Conservation (phyloP, 148 eudicot genomes). For the Heliosperma pusillum region DNA sequence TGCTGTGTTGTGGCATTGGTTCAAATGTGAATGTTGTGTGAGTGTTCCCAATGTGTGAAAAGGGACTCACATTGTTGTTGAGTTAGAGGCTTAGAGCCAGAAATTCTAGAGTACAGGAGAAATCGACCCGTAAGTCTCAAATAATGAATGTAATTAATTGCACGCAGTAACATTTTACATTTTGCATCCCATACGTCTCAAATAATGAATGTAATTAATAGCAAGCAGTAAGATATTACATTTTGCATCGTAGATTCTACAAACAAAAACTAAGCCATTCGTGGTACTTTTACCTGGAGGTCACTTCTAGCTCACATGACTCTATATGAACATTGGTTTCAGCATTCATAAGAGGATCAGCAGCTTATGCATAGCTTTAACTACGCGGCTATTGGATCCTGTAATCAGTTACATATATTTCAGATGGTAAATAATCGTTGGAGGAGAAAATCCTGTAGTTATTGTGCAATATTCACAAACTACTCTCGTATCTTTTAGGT, state of each 20-base stretch:
- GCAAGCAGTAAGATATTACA: not conserved
- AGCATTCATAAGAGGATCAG: not conserved
- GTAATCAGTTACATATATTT: constrained; percentile 11
- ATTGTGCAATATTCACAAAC: too few relatives aligned
- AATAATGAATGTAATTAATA: not conserved
- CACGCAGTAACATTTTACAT: too few relatives aligned
- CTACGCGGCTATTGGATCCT: constrained; percentile 48
- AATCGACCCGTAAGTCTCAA: not conserved
- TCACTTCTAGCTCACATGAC: not conserved
- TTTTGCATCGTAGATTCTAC: not conserved
- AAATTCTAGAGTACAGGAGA: too few relatives aligned
- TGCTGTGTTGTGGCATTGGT: too few relatives aligned
- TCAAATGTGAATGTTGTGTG: too few relatives aligned
- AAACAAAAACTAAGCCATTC: not conserved
- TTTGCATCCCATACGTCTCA: not conserved
- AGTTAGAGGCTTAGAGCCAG: too few relatives aligned
- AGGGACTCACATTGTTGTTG: too few relatives aligned
- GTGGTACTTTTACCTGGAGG: not conserved
- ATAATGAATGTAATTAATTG: not conserved
- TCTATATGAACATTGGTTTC: too few relatives aligned
- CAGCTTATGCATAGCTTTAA: too few relatives aligned
- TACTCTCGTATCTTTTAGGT: too few relatives aligned
- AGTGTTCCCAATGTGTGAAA: too few relatives aligned
- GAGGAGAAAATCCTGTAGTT: too few relatives aligned
- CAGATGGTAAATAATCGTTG: not conserved